phyloP scores from a whole-genome alignment of 345 rosid species.

The Pugionium dolabratum region DNA sequence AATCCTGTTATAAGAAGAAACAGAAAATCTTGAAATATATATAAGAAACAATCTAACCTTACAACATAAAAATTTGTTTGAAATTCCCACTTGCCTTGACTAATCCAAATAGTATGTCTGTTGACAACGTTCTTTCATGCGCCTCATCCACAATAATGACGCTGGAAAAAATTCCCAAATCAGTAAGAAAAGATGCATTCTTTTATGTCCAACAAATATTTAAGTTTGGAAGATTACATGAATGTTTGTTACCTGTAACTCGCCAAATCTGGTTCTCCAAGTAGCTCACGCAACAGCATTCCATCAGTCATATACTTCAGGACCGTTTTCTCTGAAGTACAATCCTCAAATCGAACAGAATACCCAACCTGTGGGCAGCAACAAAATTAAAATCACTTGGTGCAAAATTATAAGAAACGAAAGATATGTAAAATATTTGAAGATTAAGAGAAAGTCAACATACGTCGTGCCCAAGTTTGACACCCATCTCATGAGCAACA shows the following conservation, averaged over 20 bases:
- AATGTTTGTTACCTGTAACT: constrained; percentile 64
- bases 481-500: constrained; percentile 98
- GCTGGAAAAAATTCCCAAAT: constrained; percentile 46
- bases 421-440: not conserved
- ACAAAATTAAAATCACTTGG: not conserved
- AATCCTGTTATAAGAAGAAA: constrained; percentile 54
- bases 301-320: constrained; percentile 98
- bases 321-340: constrained; percentile 92
- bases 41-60: no score
- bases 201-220: not conserved
- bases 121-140: constrained; percentile 97
- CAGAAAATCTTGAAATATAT: not conserved
- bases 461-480: constrained; percentile 98
- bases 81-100: constrained; percentile 64
- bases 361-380: constrained; percentile 72
- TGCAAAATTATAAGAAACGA: not conserved
- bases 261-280: constrained; percentile 91
- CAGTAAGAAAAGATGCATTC: constrained; percentile 23
- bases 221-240: not conserved
- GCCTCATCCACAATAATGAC: constrained; percentile 98
- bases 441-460: constrained; percentile 10
- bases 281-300: constrained; percentile 89
- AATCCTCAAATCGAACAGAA: constrained; percentile 96
- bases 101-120: constrained; percentile 92
- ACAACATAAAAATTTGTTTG: no score